Evolutionary conservation across 352 stramenopile species (phyloP), one percentile per base, ranked within the genome.

Genomic region (Nannochloropsis limnetica): DNA sequence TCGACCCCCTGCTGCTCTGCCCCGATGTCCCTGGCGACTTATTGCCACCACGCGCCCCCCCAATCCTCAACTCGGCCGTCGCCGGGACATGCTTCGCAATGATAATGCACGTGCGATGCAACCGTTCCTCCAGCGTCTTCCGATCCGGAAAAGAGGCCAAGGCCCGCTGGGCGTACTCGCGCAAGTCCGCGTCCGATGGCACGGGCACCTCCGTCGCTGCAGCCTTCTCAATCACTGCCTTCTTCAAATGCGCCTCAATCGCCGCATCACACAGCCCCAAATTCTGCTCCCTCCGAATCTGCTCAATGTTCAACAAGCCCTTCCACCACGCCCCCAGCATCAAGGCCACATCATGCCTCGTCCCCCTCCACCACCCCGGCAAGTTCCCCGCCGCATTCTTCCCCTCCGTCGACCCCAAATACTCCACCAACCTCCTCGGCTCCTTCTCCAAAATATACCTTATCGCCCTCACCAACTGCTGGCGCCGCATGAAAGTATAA

Each of bases 171-270:
- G 61, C 3, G 61, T 74, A 74, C 4, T 74, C 61, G n/a, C 22
- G 14, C 9, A 74, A 29, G 8, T 74, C 61, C 22, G 61, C 61
- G n/a, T 74, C 61, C 61, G 61, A 74, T 6, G 61, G 61, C 61
- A 29, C 1, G n/a, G 61, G 1, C 61, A 25, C 22, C 3, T 74
- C 61, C 22, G 61, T 28, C 9, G 61, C 61, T n/a, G 61, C 25
- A 5, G n/a, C 61, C n/a, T 74, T 74, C 61, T 74, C 61, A 1
- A 29, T 74, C n/a, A 74, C 61, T 5, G 61, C n/a, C 25, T 74
- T 74, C 25, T 27, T 74, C 61, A 74, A 74, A 74, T 74, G 61
- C 61, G 3, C 61, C n/a, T 29, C n/a, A 74, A 74, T 74, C n/a
- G 61, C 61, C 61, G 61, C 61, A 27, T 74, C 61, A 29, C 61